A percentile compares a stretch with the other conserved stretches of the same genome.
phyloP scores from a whole-genome alignment of 345 rosid genomes.

The Melastoma malabathricum region DNA sequence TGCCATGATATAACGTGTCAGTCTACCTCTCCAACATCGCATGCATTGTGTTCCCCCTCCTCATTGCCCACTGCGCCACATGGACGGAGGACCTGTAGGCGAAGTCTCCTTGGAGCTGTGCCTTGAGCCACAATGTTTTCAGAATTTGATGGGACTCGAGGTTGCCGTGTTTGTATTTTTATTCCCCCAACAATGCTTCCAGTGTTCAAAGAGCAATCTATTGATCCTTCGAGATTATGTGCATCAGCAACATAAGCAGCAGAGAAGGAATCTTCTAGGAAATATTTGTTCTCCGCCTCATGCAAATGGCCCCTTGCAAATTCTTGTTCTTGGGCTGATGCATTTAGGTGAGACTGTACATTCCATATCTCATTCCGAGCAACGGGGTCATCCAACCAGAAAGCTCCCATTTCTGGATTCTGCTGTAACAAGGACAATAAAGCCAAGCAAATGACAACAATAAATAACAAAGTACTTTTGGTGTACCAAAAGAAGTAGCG shows the following conservation, averaged over 20 bases:
- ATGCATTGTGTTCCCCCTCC: slow-evolving; percentile 1
- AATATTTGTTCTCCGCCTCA: slow-evolving; percentile 9
- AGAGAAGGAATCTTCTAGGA: slow-evolving; percentile 21
- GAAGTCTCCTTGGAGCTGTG: slow-evolving; percentile 25
- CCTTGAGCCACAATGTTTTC: slow-evolving; percentile 29
- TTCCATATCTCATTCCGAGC: not conserved
- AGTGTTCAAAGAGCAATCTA: slow-evolving; percentile 16
- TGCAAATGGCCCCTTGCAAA: not conserved
- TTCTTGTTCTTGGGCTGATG: not conserved
- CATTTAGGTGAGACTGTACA: too few species aligned
- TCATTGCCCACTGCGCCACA: not conserved
- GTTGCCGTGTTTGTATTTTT: slow-evolving; percentile 32
- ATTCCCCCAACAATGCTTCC: slow-evolving; percentile 21
- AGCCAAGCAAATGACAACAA: too few species aligned
- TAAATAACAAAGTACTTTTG: too few species aligned
- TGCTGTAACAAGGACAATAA: slow-evolving; percentile 8
- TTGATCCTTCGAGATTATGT: slow-evolving; percentile 19
- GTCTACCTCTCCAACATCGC: not conserved
- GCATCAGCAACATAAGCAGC: slow-evolving; percentile 22
- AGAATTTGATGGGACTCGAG: slow-evolving; percentile 17
- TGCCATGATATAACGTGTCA: not conserved
- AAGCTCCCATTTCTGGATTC: slow-evolving; percentile 14
- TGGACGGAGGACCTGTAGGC: not conserved
- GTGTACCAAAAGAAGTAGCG: too few species aligned
- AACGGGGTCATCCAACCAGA: slow-evolving; percentile 1